Conservation (phyloP, 441 rosid genomes). For the Croton setiger region DNA sequence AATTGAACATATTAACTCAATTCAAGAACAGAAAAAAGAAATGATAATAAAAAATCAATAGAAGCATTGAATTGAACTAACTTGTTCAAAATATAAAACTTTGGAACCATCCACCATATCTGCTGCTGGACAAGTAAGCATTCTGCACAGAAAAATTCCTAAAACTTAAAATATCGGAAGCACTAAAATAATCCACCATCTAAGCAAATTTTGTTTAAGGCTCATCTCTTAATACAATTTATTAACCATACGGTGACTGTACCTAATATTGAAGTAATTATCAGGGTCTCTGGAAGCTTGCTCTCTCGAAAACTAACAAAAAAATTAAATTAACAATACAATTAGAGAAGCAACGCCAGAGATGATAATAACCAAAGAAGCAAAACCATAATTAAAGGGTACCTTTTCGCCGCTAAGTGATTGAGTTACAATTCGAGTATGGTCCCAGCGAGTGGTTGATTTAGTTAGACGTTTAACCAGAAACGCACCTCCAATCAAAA, state of each 20-base stretch:
- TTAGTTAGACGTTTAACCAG: conserved; percentile 81
- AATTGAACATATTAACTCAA: neutral
- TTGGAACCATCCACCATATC: conserved; percentile 93
- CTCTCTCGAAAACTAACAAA: conserved; percentile 60
- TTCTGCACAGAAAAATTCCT: conserved; percentile 40
- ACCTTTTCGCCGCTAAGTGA: conserved; percentile 87
- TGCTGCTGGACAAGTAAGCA: conserved; percentile 79
- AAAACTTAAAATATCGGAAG: neutral
- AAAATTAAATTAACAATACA: neutral
- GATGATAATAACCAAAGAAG: neutral
- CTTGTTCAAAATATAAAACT: conserved; percentile 78
- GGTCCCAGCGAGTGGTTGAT: conserved; percentile 94
- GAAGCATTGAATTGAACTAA: conserved; percentile 23
- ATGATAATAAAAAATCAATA: neutral
- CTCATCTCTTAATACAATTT: neutral
- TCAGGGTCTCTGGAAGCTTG: conserved; percentile 90
- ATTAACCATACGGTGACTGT: neutral
- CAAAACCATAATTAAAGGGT: neutral
- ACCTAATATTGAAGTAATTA: conserved; percentile 92
- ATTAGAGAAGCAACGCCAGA: neutral
- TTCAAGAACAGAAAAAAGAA: no score
- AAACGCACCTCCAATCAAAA: conserved; percentile 71
- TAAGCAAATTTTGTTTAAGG: neutral
- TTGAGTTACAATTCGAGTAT: conserved; percentile 65
- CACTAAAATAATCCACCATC: neutral